Evolutionary conservation across 2,329 filamentous ascomycete species (phyloP), one percentile per base, ranked within the genome.

Genomic region (Rutstroemia sp.): DNA sequence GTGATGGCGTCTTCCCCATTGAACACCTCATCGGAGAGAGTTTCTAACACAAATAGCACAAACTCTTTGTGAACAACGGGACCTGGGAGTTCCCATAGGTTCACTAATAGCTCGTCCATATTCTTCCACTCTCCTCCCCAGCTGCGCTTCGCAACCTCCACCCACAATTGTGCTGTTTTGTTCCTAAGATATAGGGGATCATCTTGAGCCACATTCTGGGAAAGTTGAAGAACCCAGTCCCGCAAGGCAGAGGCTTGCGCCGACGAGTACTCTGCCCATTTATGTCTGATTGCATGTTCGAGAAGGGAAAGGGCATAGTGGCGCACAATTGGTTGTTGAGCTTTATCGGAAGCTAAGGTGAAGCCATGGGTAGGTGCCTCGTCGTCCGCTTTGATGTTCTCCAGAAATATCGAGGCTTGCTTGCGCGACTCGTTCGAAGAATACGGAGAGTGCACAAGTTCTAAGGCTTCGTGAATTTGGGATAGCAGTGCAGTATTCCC

Each of bases 101-200:
- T 81, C 46, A 92, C 82, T 55, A 99, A 79, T 67, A 88, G 79
- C 61, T 84, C 75, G 70, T 99, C 95, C 92, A 99, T 96, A 68
- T 95, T 85, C 76, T 88, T 84, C 94, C 95, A 99, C 60, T 94
- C 88, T 34, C 83, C 78, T n/a, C 81, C 89, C 94, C 94, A 99
- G 68, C 84, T 88, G 65, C 92, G 82, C 75, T 97, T 97, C 42
- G 92, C 91, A 53, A 96, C 78, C 71, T 97, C 94, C 7, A 92
- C 89, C 94, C 94, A 99, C 60, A 99, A 75, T 72, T 95, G 88
- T 27, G 89, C 90, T 37, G 94, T 86, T 75, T 99, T 99, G 77
- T 95, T 97, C 64, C 92, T 82, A 62, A 96, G 76, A 69, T 92
- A 99, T 34, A 80, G 72, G 2, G 90, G 89, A 68, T 97, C 92